Base-by-base conservation (phyloP, 371 early-diverging fungal genomes). In the Syncephalastrum monosporum region DNA sequence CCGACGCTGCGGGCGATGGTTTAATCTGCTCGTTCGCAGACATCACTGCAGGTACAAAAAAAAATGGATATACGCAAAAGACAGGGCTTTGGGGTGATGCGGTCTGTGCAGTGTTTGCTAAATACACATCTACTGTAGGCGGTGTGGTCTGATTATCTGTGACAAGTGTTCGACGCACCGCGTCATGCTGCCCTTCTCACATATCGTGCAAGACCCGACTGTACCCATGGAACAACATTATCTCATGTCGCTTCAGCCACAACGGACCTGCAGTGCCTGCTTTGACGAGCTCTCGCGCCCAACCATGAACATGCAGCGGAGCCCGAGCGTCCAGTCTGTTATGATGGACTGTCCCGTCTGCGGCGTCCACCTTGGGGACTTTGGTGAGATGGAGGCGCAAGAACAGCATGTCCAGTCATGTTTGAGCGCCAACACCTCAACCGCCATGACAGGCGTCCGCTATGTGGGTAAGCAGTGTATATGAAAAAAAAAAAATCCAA, bases 341-440 rank as follows among this genome's bases (percentile, higher is more conserved):
- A 84, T 88, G 89, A 70, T 71, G 23, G 88, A 85, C 47, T 92
- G 92, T 63, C 92, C 92, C 24, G 89, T 88, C 14, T 92, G 92
- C 62, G 76, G 75, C 23, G 54, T 53, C 15, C 15, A 51, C 3
- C 60, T 87, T 25, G 71, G 61, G 14, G 63, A 69, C 16, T 25
- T 67, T 55, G 69, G 58, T 12, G 27, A 42, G 24, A 41, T 64
- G 16, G 64, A 71, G 27, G 80, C 71, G 0, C 87, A 86, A 66
- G 92, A 92, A 59, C 67, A 72, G 7, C 92, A 92, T 69, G 83
- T 90, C 7, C 81, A 81, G n/a, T 74, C 75, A 1, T 92, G 92
- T 67, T 63, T 91, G 13, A 63, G 50, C 17, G 75, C 74, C 12
- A 75, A 65, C 48, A 68, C 68, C 23, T 69, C 70, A 8, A 69